Conservation (phyloP, 106 monocot species). For the Apostasia shenzhenica region DNA sequence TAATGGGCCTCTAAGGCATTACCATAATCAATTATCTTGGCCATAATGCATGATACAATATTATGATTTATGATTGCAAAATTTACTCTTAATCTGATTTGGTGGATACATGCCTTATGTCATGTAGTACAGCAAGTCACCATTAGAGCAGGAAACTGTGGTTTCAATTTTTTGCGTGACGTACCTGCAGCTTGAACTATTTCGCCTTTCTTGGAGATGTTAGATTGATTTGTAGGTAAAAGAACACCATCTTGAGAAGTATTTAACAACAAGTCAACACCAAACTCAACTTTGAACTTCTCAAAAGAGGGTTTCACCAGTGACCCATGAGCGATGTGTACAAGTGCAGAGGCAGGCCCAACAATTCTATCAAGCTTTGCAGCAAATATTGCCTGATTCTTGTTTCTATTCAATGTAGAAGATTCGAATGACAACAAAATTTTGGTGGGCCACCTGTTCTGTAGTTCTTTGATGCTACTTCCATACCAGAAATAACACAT, state of each 20-base stretch:
- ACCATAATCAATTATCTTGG: too few relatives aligned
- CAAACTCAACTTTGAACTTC: conserved; percentile 51
- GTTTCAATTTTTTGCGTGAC: background rate
- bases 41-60: too few relatives aligned
- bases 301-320: conserved; percentile 81
- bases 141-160: too few relatives aligned
- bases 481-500: conserved; percentile 87
- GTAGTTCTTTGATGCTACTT: conserved; percentile 48
- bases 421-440: conserved; percentile 36
- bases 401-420: conserved; percentile 20
- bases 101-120: background rate
- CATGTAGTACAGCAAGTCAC: too few relatives aligned
- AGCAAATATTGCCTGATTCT: conserved; percentile 48
- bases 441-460: conserved; percentile 56
- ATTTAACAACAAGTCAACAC: conserved; percentile 48
- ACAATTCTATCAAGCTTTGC: conserved; percentile 53
- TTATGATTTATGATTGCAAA: too few relatives aligned
- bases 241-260: conserved; percentile 58
- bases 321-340: conserved; percentile 63
- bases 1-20: too few relatives aligned
- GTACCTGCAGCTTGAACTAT: conserved; percentile 45
- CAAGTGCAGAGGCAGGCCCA: conserved; percentile 22
- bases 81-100: background rate
- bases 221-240: conserved; percentile 27
- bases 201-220: conserved; percentile 31